A percentile compares a stretch with the other conserved stretches of the same genome.
phyloP scores from a whole-genome alignment of 148 eudicot genomes.

The Vaccinium myrtillus region DNA sequence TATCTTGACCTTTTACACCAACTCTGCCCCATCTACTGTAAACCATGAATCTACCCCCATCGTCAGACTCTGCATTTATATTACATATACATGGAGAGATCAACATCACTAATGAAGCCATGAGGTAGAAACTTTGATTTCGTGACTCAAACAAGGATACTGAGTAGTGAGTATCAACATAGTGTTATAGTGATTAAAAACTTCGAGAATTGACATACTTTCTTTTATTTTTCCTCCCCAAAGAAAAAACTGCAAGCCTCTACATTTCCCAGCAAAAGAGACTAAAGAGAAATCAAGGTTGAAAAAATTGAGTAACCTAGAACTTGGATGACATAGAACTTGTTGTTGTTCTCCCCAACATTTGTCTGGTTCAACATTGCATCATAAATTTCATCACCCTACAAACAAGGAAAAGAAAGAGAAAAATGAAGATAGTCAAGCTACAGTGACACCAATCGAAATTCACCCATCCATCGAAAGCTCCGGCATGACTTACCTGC shows the following conservation, averaged over 20 bases:
- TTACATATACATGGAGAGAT: neutral
- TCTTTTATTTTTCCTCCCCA: neutral
- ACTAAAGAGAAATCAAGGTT: neutral
- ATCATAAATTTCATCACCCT: constrained; percentile 91
- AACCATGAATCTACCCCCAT: constrained; percentile 66
- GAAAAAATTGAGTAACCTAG: constrained; percentile 46
- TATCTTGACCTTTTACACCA: constrained; percentile 91
- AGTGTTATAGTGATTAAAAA: neutral
- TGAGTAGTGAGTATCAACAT: neutral
- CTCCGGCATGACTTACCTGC: constrained; percentile 34
- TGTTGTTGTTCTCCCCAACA: constrained; percentile 93
- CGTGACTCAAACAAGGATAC: neutral
- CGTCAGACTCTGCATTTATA: constrained; percentile 75
- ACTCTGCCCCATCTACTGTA: constrained; percentile 98
- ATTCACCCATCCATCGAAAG: neutral
- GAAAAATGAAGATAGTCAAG: neutral
- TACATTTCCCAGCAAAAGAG: neutral
- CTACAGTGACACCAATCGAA: neutral
- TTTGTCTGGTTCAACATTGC: constrained; percentile 99
- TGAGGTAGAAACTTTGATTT: neutral
- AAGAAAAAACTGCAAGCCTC: neutral
- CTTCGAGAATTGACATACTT: neutral
- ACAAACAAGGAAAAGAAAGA: constrained; percentile 14
- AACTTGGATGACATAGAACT: constrained; percentile 84
- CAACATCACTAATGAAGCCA: neutral